Evolutionary conservation across 805 yeast genomes (phyloP), one percentile per base, ranked within the genome.

Genomic region (Clavispora fructus): DNA sequence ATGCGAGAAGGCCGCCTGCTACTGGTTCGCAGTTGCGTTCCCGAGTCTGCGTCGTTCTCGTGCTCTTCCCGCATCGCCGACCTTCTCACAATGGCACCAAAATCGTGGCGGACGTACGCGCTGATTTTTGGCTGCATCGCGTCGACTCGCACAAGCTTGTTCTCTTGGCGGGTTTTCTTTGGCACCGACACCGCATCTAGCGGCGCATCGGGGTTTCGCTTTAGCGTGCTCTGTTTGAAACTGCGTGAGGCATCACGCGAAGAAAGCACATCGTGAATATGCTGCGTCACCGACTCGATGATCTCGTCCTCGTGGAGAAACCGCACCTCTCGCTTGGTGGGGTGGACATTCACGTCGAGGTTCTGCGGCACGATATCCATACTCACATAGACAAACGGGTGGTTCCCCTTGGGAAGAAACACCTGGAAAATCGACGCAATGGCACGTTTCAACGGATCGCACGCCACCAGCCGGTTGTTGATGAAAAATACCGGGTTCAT

Each of bases 341-440:
- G 99, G 60, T 94, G 99, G 12, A 94, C 83, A 60, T 94, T 94
- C 13, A 94, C 98, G 62, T 94, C 99, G 7, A 94, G 74, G 49
- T 83, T 82, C 30, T 65, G 67, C 0, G 97, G 87, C 19, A 74
- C 69, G 2, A 94, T 79, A 16, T 69, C 68, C n/a, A 94, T 61
- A 41, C 87, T 74, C 43, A 94, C 48, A 63, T 90, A 94, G 1
- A 87, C 74, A 60, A 94, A 94, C 0, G 95, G 85, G 53, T 75
- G 79, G 42, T 55, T 59, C 0, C 95, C 95, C 54, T 84, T 87
- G 0, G 97, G 97, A 16, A 92, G 64, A 59, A 78, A 87, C 3
- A 76, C 64, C 16, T 81, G 72, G 58, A 82, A 90, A 0, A 83
- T 68, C 31, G 83, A 79, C 25, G 68, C 63, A 1, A 94, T 57